Base-by-base conservation (phyloP, 768 basidiomycete genomes). In the Collybiopsis luxurians region DNA sequence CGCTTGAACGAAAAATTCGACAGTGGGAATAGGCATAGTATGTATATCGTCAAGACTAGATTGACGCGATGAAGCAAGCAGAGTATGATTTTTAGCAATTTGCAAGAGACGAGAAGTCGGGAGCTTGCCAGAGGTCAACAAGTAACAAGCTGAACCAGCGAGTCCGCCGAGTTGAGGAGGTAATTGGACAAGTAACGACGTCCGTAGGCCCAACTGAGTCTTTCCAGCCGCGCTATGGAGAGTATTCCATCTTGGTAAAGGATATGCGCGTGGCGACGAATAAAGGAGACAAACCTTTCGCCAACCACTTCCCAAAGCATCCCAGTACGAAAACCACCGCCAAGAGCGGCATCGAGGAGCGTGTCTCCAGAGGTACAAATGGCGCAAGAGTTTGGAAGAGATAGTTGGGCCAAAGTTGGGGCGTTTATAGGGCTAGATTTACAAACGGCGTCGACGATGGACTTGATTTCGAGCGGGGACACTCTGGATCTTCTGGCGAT, bases 281-380 rank as follows among this genome's bases (percentile, higher is more conserved):
- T 19, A 17, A 15, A 44, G 53, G 12, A 26, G 24, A 66, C 73
- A 59, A 69, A 94, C 95, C 92, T 92, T 77, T 96, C 92, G 26
- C 95, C 95, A 12, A 80, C 85, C 39, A 96, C 73, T 63, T 98
- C 95, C 84, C 92, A 95, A 2, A 98, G 60, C 81, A 87, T 86
- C 1, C 92, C 86, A 1, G 86, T 83, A 54, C 80, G 73, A 21
- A 97, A 76, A 2, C 95, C 95, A 12, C 94, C 94, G 6, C 89
- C 89, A 0, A 98, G 74, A 4, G 81, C 73, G 26, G 69, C 55
- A 67, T 98, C 93, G 15, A 98, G 75, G 19, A 72, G 64, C 1
- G 67, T 56, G 66, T 96, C 92, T 1, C 95, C 95, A 0, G 90
- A 90, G 0, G 90, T 84, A 62, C 90, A 83, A 52, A 69, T 75